Conservation (phyloP, 257 asterid genomes). For the Plantago major region DNA sequence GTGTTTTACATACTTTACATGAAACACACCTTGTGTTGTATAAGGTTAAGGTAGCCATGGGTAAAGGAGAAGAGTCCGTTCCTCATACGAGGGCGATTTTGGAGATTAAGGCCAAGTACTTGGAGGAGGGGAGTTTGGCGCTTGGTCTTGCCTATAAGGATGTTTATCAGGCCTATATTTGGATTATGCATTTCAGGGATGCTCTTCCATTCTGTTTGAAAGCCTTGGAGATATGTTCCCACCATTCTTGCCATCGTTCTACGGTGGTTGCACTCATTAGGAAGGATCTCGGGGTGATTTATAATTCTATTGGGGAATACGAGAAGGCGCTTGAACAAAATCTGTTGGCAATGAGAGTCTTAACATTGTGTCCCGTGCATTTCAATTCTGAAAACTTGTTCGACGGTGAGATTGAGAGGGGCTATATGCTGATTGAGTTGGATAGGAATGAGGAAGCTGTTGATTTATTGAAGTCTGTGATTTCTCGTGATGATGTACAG, state of each 20-base stretch:
- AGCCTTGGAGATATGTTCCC: background rate
- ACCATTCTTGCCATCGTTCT: background rate
- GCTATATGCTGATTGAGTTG: background rate
- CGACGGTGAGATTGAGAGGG: background rate
- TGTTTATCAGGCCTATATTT: background rate
- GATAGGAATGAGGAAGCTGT: constrained; percentile 1
- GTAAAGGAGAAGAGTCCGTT: background rate
- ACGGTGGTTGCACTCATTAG: background rate
- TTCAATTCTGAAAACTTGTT: background rate
- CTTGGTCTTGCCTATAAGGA: background rate
- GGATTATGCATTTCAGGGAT: background rate
- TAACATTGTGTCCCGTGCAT: no score
- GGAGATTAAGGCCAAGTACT: background rate
- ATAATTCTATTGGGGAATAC: background rate
- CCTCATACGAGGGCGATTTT: background rate
- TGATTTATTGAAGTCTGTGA: background rate
- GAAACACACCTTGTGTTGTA: background rate
- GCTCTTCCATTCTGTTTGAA: background rate
- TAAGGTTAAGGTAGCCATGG: background rate
- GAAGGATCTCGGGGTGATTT: background rate
- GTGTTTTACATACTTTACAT: background rate
- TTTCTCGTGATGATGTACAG: background rate
- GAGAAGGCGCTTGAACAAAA: background rate
- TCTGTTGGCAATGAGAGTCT: background rate
- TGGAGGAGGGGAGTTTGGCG: background rate